These are phyloP conservation scores for Houttuynia cordata DNA, from an alignment of 164 flowering plant species.

Conservation along the genomic window DNA sequence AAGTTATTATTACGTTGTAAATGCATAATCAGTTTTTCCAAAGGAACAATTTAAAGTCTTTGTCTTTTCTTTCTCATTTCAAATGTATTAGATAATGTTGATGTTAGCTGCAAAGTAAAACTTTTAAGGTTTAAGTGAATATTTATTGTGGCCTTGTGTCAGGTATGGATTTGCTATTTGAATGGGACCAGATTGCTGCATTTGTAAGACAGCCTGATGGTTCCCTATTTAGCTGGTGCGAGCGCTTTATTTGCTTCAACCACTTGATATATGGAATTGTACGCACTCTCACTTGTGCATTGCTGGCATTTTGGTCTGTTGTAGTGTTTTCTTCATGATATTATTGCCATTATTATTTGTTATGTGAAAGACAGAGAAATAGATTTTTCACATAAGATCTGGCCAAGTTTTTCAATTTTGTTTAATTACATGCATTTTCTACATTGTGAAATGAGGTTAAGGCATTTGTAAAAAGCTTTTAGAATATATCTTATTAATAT, in stretches of 20 bases:
- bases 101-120: background rate
- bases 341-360: no score
- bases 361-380: background rate
- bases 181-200: slow-evolving; percentile 77
- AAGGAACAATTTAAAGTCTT: no score
- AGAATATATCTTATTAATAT: no score
- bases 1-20: background rate
- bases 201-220: slow-evolving; percentile 84
- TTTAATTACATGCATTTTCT: no score
- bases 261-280: slow-evolving; percentile 76
- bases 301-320: background rate
- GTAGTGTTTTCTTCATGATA: no score
- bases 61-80: no score
- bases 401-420: no score
- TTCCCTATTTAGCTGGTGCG: slow-evolving; percentile 90
- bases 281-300: slow-evolving; percentile 17
- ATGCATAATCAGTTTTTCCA: background rate
- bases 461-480: no score
- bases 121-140: background rate
- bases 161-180: slow-evolving; percentile 91
- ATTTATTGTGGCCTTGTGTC: slow-evolving; percentile 2
- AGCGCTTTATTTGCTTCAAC: slow-evolving; percentile 65
- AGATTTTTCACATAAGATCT: no score
- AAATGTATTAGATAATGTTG: no score
- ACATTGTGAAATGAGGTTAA: no score